These are phyloP conservation scores for Penicillium soppii DNA, from an alignment of 495 filamentous ascomycete species.

Conservation along the genomic window DNA sequence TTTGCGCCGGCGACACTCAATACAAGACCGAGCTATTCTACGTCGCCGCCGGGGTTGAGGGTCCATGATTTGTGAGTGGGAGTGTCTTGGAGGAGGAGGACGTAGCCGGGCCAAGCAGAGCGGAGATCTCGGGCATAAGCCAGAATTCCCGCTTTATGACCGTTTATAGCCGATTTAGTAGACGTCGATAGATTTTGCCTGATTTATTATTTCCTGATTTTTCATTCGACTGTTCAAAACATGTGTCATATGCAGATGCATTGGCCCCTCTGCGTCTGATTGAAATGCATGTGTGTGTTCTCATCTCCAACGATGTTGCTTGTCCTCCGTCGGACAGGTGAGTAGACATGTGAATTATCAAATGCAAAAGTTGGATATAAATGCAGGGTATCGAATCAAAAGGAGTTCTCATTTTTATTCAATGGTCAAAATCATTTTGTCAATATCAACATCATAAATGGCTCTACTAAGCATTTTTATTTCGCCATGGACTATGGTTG, in stretches of 20 bases:
- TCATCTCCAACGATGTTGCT: neutral
- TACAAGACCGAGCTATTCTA: neutral
- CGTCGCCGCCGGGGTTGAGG: neutral
- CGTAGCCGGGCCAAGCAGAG: neutral
- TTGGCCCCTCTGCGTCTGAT: neutral
- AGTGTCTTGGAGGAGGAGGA: no score
- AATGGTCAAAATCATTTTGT: neutral
- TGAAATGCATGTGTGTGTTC: neutral
- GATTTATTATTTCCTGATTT: no score
- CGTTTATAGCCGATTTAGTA: neutral
- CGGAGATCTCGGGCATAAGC: neutral
- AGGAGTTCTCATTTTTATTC: no score
- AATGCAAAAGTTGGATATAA: neutral
- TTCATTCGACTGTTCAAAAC: no score
- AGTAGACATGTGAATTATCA: neutral
- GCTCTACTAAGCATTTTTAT: constrained; percentile 9
- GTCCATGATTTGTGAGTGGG: no score
- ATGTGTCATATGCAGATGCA: neutral
- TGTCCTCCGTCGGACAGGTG: constrained; percentile 1
- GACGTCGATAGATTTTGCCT: no score
- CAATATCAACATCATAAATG: constrained; percentile 7
- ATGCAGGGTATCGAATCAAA: neutral
- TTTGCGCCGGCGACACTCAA: neutral
- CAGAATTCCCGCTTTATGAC: neutral
- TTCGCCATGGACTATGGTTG: constrained; percentile 13